These are phyloP conservation scores for Mercurialis annua DNA, from an alignment of 345 rosid species.

Conservation along the genomic window DNA sequence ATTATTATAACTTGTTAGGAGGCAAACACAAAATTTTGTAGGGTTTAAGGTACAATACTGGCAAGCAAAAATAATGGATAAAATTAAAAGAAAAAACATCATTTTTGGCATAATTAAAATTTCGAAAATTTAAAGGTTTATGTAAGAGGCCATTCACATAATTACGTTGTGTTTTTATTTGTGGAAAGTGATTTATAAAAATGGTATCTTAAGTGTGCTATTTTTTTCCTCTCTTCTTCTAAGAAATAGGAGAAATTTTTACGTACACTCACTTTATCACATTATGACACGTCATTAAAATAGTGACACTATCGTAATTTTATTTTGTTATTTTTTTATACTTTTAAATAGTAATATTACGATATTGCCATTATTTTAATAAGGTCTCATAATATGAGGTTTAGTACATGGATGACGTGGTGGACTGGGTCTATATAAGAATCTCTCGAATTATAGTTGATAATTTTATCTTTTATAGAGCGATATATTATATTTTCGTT, in stretches of 20 bases:
- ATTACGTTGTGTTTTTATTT: not conserved
- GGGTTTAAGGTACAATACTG: not conserved
- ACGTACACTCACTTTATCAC: not conserved
- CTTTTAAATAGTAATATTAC: too few relatives aligned
- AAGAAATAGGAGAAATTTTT: not conserved
- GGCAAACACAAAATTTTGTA: not conserved
- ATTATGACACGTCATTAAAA: too few relatives aligned
- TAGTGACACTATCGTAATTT: too few relatives aligned
- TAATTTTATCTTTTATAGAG: too few relatives aligned
- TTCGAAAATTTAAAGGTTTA: not conserved
- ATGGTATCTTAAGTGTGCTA: not conserved
- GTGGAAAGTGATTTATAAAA: not conserved
- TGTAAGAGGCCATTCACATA: not conserved
- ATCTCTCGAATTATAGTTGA: too few relatives aligned
- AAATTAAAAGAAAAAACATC: constrained; percentile 9
- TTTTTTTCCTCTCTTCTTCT: not conserved
- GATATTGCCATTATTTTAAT: not conserved
- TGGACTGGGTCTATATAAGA: too few relatives aligned
- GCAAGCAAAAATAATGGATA: constrained; percentile 19
- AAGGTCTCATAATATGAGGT: not conserved
- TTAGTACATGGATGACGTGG: too few relatives aligned
- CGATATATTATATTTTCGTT: too few relatives aligned
- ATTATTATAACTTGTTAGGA: not conserved
- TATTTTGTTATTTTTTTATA: too few relatives aligned
- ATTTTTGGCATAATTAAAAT: not conserved